A percentile compares a stretch with the other conserved stretches of the same genome.
Evolutionary conservation across 2,329 filamentous ascomycete species (phyloP).

Genomic region (Fusarium circinatum): DNA sequence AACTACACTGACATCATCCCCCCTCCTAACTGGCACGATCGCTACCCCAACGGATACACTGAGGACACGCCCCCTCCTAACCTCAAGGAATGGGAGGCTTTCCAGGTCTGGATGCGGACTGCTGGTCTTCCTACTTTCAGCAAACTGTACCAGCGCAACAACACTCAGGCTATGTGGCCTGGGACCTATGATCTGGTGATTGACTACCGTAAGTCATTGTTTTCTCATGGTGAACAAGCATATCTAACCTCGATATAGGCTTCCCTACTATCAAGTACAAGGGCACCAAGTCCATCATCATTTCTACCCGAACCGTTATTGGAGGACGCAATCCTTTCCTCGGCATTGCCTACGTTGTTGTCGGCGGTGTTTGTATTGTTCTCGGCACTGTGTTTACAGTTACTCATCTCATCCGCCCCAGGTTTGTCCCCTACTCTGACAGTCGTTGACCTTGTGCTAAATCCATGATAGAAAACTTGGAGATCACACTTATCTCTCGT

Average conservation of each 20-base stretch:
- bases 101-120: slow-evolving; percentile 99
- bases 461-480: slow-evolving; percentile 81
- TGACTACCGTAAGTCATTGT: slow-evolving; percentile 73
- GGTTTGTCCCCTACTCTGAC: slow-evolving; percentile 62
- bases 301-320: slow-evolving; percentile 91
- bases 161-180: slow-evolving; percentile 70
- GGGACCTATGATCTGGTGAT: slow-evolving; percentile 84
- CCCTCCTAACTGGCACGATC: slow-evolving; percentile 84
- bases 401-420: slow-evolving; percentile 90
- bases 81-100: slow-evolving; percentile 79
- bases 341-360: slow-evolving; percentile 94
- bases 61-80: slow-evolving; percentile 73
- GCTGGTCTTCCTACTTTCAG: slow-evolving; percentile 93
- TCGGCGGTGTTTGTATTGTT: slow-evolving; percentile 91
- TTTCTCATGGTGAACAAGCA: neutral
- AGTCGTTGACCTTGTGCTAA: neutral
- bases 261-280: slow-evolving; percentile 83
- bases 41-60: slow-evolving; percentile 78
- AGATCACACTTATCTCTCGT: slow-evolving; percentile 96
- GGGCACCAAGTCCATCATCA: slow-evolving; percentile 88
- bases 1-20: slow-evolving; percentile 73
- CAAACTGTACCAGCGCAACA: slow-evolving; percentile 89
- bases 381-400: slow-evolving; percentile 89
- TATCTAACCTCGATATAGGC: slow-evolving; percentile 60
- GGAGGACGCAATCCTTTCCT: slow-evolving; percentile 96